A percentile compares a stretch with the other conserved stretches of the same genome.
These are phyloP conservation scores for Myxozyma mucilagina DNA, from an alignment of 805 yeast species.

Conservation along the genomic window DNA sequence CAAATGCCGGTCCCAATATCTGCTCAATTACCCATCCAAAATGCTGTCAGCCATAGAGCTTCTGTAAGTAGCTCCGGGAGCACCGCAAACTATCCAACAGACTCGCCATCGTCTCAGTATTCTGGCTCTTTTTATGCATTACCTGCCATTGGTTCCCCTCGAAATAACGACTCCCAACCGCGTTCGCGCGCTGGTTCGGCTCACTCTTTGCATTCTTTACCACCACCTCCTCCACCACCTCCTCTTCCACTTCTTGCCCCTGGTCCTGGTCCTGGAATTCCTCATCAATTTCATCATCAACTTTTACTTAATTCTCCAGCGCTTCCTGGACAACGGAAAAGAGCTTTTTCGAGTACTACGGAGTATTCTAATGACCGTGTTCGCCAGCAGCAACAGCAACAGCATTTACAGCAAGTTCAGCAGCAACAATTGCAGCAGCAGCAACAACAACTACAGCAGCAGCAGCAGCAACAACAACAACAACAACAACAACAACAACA, in stretches of 20 bases:
- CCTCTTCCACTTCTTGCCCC: too few relatives aligned
- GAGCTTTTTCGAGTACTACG: slow-evolving; percentile 28
- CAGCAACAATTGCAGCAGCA: neutral
- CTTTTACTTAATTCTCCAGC: slow-evolving; percentile 2
- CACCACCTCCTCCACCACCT: slow-evolving; percentile 2
- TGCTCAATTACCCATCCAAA: neutral
- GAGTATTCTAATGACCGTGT: slow-evolving; percentile 17
- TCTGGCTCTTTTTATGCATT: slow-evolving; percentile 7
- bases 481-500: too few relatives aligned
- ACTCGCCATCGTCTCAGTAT: slow-evolving; percentile 23
- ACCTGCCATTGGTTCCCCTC: slow-evolving; percentile 9
- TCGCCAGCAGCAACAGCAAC: slow-evolving; percentile 4
- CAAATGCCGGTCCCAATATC: too few relatives aligned
- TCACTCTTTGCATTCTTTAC: slow-evolving; percentile 8
- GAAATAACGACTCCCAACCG: slow-evolving; percentile 9
- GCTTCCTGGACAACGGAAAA: slow-evolving; percentile 25
- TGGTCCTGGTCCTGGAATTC: too few relatives aligned
- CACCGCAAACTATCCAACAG: slow-evolving; percentile 10
- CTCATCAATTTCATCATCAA: neutral
- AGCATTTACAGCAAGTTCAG: too few relatives aligned
- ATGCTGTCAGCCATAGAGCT: slow-evolving; percentile 9
- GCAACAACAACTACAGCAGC: neutral
- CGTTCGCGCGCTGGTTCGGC: slow-evolving; percentile 22
- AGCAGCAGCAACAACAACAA: neutral
- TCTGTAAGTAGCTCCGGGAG: slow-evolving; percentile 17